A percentile compares a stretch with the other conserved stretches of the same genome.
phyloP scores from a whole-genome alignment of 2,329 filamentous ascomycete genomes.

The Furcasterigmium furcatum region DNA sequence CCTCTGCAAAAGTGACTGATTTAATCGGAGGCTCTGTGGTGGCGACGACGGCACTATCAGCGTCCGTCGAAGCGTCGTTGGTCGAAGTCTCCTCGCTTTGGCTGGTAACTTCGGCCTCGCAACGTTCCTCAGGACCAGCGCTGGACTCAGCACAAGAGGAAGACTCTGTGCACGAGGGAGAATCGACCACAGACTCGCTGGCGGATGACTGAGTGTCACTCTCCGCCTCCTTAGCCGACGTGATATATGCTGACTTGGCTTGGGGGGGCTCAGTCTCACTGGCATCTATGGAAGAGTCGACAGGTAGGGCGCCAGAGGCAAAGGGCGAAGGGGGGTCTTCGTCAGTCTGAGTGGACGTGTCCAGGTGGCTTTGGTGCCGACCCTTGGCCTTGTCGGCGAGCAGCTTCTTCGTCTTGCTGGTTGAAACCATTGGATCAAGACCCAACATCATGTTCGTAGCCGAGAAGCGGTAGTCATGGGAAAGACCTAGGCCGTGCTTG shows the following conservation, averaged over 20 bases:
- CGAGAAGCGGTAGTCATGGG: neutral
- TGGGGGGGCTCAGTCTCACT: no score
- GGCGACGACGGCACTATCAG: neutral
- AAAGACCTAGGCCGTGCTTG: neutral
- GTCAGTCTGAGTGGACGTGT: neutral
- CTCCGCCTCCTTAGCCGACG: neutral
- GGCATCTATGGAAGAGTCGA: no score
- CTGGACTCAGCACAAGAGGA: neutral
- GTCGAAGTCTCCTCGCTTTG: neutral
- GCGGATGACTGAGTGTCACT: no score
- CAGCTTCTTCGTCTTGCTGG: neutral
- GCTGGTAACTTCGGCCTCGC: neutral
- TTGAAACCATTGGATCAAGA: neutral
- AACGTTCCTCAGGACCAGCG: neutral
- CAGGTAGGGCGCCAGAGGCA: neutral
- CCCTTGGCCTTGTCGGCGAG: neutral
- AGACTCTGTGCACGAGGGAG: no score
- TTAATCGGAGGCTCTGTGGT: neutral
- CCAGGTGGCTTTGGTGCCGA: neutral
- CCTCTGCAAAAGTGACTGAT: neutral
- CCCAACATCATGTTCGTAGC: neutral
- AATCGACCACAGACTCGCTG: no score
- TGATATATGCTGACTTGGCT: no score
- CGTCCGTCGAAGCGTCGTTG: neutral
- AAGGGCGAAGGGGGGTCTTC: neutral